phyloP scores from a whole-genome alignment of 1,284 basidiomycete species.

The Coniferiporia sulphurascens region DNA sequence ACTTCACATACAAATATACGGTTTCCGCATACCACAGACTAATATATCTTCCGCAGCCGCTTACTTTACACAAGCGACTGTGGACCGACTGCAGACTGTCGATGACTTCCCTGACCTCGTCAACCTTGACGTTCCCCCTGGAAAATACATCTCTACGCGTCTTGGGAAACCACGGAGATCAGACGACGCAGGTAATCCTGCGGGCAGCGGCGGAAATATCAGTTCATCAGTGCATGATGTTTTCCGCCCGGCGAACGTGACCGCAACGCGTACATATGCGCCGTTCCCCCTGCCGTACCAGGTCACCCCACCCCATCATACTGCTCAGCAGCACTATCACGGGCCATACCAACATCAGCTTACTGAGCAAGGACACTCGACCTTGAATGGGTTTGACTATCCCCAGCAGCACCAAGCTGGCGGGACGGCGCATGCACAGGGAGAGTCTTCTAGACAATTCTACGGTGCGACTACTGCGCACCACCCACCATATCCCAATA shows the following conservation, averaged over 20 bases:
- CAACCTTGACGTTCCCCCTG: constrained; percentile 15
- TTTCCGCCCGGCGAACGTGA: constrained; percentile 24
- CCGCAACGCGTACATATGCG: constrained; percentile 46
- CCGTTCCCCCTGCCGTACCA: constrained; percentile 39
- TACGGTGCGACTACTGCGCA: constrained; percentile 7
- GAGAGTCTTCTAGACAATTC: constrained; percentile 3
- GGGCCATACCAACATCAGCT: constrained; percentile 6
- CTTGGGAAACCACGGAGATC: constrained; percentile 24
- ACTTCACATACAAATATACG: neutral
- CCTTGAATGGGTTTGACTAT: constrained; percentile 5
- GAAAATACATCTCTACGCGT: constrained; percentile 19
- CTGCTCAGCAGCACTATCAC: constrained; percentile 4
- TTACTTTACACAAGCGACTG: constrained; percentile 34
- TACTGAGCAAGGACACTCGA: neutral
- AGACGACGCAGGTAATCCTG: constrained; percentile 25
- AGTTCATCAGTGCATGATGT: constrained; percentile 22
- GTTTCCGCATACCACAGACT: neutral
- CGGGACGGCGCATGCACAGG: neutral
- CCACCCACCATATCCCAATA: neutral
- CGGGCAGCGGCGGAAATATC: constrained; percentile 20
- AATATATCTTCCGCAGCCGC: constrained; percentile 28
- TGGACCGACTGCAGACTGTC: constrained; percentile 18
- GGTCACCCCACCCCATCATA: constrained; percentile 3
- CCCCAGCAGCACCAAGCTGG: neutral
- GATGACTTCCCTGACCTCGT: constrained; percentile 14